These are phyloP conservation scores for Candida lessepsii DNA, from an alignment of 805 yeast species.

Conservation along the genomic window DNA sequence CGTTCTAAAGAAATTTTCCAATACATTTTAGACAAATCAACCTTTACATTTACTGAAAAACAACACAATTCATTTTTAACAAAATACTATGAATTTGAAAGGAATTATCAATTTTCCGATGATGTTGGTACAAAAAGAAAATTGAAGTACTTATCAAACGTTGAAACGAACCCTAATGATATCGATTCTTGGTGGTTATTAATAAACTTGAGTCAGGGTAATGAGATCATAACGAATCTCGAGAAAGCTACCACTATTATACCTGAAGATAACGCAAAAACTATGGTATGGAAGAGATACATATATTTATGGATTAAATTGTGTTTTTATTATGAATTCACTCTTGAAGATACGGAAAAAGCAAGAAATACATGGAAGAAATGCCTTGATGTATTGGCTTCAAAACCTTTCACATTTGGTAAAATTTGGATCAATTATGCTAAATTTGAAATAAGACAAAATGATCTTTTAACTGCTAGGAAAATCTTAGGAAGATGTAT, in stretches of 20 bases:
- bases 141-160: slow-evolving; percentile 49
- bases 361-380: slow-evolving; percentile 53
- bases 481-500: slow-evolving; percentile 69
- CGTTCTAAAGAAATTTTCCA: slow-evolving; percentile 59
- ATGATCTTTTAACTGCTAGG: slow-evolving; percentile 50
- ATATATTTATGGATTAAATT: slow-evolving; percentile 69
- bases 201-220: slow-evolving; percentile 49
- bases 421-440: slow-evolving; percentile 73
- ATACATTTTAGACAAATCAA: slow-evolving; percentile 41
- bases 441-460: slow-evolving; percentile 70
- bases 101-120: slow-evolving; percentile 55
- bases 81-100: slow-evolving; percentile 56
- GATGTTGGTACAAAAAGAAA: slow-evolving; percentile 60
- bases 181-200: slow-evolving; percentile 85
- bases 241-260: slow-evolving; percentile 42
- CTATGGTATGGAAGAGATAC: slow-evolving; percentile 62
- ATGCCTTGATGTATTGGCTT: slow-evolving; percentile 54
- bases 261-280: slow-evolving; percentile 37
- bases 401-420: slow-evolving; percentile 59
- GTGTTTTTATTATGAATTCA: slow-evolving; percentile 60
- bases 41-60: slow-evolving; percentile 26
- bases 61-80: slow-evolving; percentile 35
- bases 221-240: slow-evolving; percentile 28
- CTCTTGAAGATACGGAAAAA: slow-evolving; percentile 36
- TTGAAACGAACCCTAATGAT: slow-evolving; percentile 51